These are phyloP conservation scores for Macrophomina tecta DNA, from an alignment of 2,329 filamentous ascomycete species.

Conservation along the genomic window DNA sequence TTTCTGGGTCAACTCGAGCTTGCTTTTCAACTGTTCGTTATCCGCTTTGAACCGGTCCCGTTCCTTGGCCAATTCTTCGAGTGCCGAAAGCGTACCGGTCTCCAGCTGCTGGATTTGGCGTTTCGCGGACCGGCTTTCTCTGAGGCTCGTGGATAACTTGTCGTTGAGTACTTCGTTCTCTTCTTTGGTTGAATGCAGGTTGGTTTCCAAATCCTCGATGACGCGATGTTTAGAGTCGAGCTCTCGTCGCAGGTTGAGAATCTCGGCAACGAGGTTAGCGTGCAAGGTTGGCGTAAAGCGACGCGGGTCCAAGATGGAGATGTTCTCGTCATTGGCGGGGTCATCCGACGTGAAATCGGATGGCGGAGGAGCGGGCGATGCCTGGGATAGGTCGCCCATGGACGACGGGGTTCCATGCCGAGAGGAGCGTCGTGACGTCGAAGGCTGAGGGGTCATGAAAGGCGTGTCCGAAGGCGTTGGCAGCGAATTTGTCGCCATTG, in stretches of 20 bases:
- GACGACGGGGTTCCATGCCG: constrained; percentile 57
- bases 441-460: constrained; percentile 65
- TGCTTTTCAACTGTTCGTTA: constrained; percentile 73
- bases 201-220: constrained; percentile 83
- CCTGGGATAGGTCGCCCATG: constrained; percentile 62
- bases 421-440: constrained; percentile 67
- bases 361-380: constrained; percentile 64
- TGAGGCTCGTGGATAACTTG: constrained; percentile 67
- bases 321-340: constrained; percentile 68
- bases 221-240: constrained; percentile 87
- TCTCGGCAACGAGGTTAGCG: constrained; percentile 93
- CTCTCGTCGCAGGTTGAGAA: constrained; percentile 83
- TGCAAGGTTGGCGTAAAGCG: constrained; percentile 95
- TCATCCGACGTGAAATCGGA: constrained; percentile 57
- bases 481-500: constrained; percentile 57
- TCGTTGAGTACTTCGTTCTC: constrained; percentile 76
- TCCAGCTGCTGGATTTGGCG: constrained; percentile 87
- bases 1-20: constrained; percentile 79
- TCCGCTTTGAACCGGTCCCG: constrained; percentile 81
- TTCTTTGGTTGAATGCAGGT: constrained; percentile 70
- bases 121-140: constrained; percentile 81
- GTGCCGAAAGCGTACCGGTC: constrained; percentile 82
- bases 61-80: constrained; percentile 83
- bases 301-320: constrained; percentile 82
- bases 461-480: constrained; percentile 75